A percentile compares a stretch with the other conserved stretches of the same genome.
These are phyloP conservation scores for Amphirosellinia nigrospora DNA, from an alignment of 495 filamentous ascomycete species.

Conservation along the genomic window DNA sequence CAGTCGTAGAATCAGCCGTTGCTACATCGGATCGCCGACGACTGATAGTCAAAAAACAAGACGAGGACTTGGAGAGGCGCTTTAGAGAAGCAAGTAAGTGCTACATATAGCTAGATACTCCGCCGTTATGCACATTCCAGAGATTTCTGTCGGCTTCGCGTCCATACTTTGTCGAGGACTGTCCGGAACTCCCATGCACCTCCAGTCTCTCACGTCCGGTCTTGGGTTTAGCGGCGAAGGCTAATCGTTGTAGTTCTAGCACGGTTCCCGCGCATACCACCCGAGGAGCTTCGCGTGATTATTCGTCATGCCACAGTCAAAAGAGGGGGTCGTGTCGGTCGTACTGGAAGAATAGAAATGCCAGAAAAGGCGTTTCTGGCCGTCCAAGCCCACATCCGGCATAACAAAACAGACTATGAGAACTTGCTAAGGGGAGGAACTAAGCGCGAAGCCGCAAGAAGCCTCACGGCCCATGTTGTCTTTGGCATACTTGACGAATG, in stretches of 20 bases:
- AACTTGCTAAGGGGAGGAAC: slow-evolving; percentile 29
- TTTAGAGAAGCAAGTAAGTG: slow-evolving; percentile 22
- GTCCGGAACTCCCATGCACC: not conserved
- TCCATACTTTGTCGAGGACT: not conserved
- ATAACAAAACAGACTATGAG: slow-evolving; percentile 48
- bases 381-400: slow-evolving; percentile 47
- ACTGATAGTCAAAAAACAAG: slow-evolving; percentile 35
- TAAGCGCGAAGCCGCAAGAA: slow-evolving; percentile 30
- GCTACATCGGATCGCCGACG: slow-evolving; percentile 39
- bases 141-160: not conserved
- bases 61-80: slow-evolving; percentile 33
- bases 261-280: slow-evolving; percentile 41
- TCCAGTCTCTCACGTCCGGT: not conserved
- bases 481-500: not conserved
- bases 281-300: slow-evolving; percentile 29
- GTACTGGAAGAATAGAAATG: slow-evolving; percentile 36
- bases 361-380: slow-evolving; percentile 43
- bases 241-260: slow-evolving; percentile 28
- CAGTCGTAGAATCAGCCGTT: slow-evolving; percentile 33
- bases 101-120: not conserved
- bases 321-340: slow-evolving; percentile 43
- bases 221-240: not conserved
- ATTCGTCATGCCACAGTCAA: slow-evolving; percentile 42
- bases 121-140: not conserved
- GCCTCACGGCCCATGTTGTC: slow-evolving; percentile 23